These are phyloP conservation scores for Zea luxurians DNA, from an alignment of 176 grass and related monocot genomes.

Conservation along the genomic window DNA sequence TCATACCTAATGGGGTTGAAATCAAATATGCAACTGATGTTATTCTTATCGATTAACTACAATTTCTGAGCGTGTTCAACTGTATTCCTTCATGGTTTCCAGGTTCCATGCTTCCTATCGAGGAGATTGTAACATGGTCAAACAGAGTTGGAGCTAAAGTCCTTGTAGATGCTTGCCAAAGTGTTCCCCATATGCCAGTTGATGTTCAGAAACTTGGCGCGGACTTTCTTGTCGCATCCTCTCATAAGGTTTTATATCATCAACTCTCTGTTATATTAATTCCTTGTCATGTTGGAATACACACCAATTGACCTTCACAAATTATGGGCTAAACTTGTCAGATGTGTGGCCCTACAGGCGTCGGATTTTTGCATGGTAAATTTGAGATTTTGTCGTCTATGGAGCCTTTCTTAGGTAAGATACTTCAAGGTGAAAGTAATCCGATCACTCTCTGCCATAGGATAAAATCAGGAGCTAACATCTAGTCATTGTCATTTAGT, in stretches of 20 bases:
- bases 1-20: not conserved
- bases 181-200: constrained; percentile 90
- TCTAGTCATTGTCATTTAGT: no score
- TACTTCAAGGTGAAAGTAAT: not conserved
- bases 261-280: constrained; percentile 25
- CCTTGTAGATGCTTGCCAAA: constrained; percentile 96
- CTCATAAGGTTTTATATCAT: constrained; percentile 75
- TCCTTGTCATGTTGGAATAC: constrained; percentile 22
- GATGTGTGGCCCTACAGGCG: constrained; percentile 98
- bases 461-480: constrained; percentile 10
- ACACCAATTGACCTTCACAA: constrained; percentile 31
- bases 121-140: constrained; percentile 77
- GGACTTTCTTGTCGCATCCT: constrained; percentile 96
- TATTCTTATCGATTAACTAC: not conserved
- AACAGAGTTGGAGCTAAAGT: constrained; percentile 83
- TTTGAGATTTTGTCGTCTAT: constrained; percentile 73
- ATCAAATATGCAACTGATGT: constrained; percentile 1
- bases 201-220: constrained; percentile 90
- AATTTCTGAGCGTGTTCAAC: not conserved
- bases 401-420: constrained; percentile 91
- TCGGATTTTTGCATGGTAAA: constrained; percentile 86
- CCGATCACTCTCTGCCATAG: not conserved
- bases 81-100: constrained; percentile 21
- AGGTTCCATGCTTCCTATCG: constrained; percentile 85
- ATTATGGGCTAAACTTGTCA: constrained; percentile 68